Evolutionary conservation across 345 rosid genomes (phyloP), one percentile per base, ranked within the genome.

Genomic region (Litchi chinensis): DNA sequence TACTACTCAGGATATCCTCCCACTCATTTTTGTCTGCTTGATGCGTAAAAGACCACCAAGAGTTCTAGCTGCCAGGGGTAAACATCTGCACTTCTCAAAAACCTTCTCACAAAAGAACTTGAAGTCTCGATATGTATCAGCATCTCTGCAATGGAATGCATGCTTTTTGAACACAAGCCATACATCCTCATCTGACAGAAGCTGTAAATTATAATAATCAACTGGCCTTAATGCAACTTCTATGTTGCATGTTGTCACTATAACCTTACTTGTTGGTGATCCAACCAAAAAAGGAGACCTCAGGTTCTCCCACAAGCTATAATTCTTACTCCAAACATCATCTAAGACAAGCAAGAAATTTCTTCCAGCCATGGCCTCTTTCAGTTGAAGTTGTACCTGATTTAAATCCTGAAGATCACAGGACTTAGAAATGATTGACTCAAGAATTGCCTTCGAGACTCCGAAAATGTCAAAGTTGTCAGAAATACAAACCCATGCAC

Each of bases 101-200:
- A 57, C 63, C 10, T 57, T 57, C 24, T 18, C 24, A 6, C 26
- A 24, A 57, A 57, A 0, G 0, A 1, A 57, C 3, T 19, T 10
- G 22, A 13, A 0, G 13, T 57, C n/a, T 1, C 6, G 11, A 57
- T 57, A 8, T n/a, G 63, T 8, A 57, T n/a, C 43, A 41, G 22
- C 0, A 4, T 5, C 37, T 8, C 64, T 56, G 11, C 57, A 54
- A 15, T 22, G 66, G 5, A 71, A 76, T 13, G 79, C 79, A 21
- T 66, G 71, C 10, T 41, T 44, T 4, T 40, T n/a, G 39, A 76
- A 80, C 10, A 80, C 2, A 40, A 13, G 40, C 83, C 79, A 76
- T 16, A 71, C 62, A 65, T 71, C 79, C 28, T 80, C 76, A 48
- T 76, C 56, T 10, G 63, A 76, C 8, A 80, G 12, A 43, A 21